Conservation (phyloP, 139 green algal species). For the Volvox reticuliferus region DNA sequence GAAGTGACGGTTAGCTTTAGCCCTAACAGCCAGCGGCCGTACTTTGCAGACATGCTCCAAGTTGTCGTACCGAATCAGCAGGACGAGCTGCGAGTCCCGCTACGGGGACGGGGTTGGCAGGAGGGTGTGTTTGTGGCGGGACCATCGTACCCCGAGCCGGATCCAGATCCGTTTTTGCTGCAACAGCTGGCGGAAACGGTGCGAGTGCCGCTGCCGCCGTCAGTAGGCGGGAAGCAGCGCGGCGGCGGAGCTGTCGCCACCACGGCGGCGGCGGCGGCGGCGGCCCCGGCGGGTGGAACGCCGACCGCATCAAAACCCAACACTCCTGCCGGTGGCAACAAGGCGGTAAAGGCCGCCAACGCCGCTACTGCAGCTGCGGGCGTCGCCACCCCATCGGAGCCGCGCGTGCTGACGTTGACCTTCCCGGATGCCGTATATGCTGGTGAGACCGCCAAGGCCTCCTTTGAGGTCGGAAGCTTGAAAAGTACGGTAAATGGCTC, state of each 20-base stretch:
- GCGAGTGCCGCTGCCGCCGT: conserved; percentile 19
- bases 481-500: conserved; percentile 46
- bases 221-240: neutral
- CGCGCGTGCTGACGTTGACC: conserved; percentile 43
- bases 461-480: conserved; percentile 61
- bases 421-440: conserved; percentile 50
- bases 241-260: conserved; percentile 5
- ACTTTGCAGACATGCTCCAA: conserved; percentile 62
- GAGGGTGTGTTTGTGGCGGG: conserved; percentile 65
- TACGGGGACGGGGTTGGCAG: conserved; percentile 65
- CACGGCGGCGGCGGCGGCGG: neutral
- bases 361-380: neutral
- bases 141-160: conserved; percentile 38
- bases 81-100: conserved; percentile 62
- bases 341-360: neutral
- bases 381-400: neutral
- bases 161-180: conserved; percentile 64
- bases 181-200: conserved; percentile 34
- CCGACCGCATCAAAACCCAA: conserved; percentile 29
- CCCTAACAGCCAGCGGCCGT: conserved; percentile 62
- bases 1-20: conserved; percentile 65
- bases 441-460: conserved; percentile 39
- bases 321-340: neutral
- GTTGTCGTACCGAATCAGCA: conserved; percentile 74
- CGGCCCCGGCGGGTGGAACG: neutral